Evolutionary conservation across 495 filamentous ascomycete genomes (phyloP).

Genomic region (Platismatia glauca): DNA sequence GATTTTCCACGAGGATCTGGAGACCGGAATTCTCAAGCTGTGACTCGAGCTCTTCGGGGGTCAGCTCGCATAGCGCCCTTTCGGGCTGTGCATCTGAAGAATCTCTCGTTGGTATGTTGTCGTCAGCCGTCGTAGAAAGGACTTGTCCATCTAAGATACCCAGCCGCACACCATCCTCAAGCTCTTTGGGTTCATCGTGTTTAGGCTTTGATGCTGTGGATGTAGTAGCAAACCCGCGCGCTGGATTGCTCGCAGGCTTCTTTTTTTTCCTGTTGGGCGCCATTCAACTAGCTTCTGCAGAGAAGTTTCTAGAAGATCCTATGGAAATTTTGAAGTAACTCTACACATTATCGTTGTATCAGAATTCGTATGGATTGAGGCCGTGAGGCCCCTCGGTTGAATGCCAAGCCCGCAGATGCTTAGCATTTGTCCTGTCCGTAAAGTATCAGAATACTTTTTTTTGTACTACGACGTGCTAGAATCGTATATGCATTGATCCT

Average conservation of each 20-base stretch:
- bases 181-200: not conserved
- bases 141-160: not conserved
- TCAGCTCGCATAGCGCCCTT: conserved; percentile 44
- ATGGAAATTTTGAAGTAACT: too few relatives aligned
- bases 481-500: not conserved
- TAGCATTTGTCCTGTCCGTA: not conserved
- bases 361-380: too few relatives aligned
- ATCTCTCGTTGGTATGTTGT: not conserved
- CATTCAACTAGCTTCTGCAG: conserved; percentile 35
- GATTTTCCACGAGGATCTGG: conserved; percentile 73
- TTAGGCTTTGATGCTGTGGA: conserved; percentile 71
- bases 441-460: not conserved
- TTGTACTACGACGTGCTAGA: not conserved
- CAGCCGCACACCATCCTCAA: not conserved
- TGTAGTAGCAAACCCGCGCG: conserved; percentile 84
- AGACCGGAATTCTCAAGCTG: conserved; percentile 76
- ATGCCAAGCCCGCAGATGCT: not conserved
- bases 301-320: not conserved
- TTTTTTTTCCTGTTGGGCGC: conserved; percentile 75
- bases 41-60: conserved; percentile 74
- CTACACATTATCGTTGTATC: too few relatives aligned
- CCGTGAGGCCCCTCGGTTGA: not conserved
- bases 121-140: not conserved
- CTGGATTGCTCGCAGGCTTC: conserved; percentile 74
- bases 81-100: conserved; percentile 6